Evolutionary conservation across 495 filamentous ascomycete genomes (phyloP), one percentile per base, ranked within the genome.

Genomic region (Barbatosphaeria neglecta): DNA sequence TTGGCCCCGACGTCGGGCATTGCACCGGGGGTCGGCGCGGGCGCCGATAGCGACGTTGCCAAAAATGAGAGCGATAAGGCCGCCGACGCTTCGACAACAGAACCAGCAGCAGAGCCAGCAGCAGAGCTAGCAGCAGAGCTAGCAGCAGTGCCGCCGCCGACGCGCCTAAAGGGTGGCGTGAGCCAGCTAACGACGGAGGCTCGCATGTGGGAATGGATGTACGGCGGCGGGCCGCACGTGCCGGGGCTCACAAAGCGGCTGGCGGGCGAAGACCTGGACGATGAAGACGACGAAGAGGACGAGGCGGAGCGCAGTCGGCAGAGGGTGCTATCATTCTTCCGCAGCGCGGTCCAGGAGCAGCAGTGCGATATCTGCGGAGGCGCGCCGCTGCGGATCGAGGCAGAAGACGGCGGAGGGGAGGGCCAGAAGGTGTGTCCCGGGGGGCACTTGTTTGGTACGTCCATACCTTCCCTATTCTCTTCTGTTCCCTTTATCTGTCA

Each of bases 121-220:
- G 11, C 7, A 16, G 17, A n/a, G 18, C 16, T 8, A 37, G 25
- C 10, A 37, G 22, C 35, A 31, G 2, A 41, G 35, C 33, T 50
- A 52, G 44, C 46, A 54, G n/a, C 27, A 31, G 27, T n/a, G n/a
- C n/a, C n/a, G n/a, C n/a, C n/a, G n/a, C n/a, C n/a, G n/a, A n/a
- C n/a, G n/a, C n/a, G n/a, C n/a, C n/a, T n/a, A n/a, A n/a, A n/a
- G n/a, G n/a, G n/a, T n/a, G n/a, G n/a, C n/a, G n/a, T n/a, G n/a
- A n/a, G n/a, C 20, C 39, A 4, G 3, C 51, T 66, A 9, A 71
- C 65, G 15, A 70, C 67, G 8, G 70, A 74, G 47, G 68, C 58
- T 0, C 51, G 47, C 10, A 54, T 65, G 43, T 68, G 68, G 53
- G 69, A 72, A 38, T 66, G 64, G 58, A 68, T 74, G 59, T 74